phyloP scores from a whole-genome alignment of 306 rosid genomes.

The Canavalia gladiata region DNA sequence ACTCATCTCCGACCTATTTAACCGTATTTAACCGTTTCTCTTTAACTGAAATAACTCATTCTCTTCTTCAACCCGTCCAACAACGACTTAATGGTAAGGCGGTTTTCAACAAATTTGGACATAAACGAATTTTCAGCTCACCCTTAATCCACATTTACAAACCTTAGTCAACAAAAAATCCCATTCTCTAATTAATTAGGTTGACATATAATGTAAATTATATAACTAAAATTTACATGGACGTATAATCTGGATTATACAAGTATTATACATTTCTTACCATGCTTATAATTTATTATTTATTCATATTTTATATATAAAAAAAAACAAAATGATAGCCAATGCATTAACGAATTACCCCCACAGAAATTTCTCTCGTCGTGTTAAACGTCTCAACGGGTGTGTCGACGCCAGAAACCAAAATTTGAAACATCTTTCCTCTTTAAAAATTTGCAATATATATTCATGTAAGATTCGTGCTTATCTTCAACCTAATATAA shows the following conservation, averaged over 20 bases:
- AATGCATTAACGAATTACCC: conserved; percentile 15
- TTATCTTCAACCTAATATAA: conserved; percentile 24
- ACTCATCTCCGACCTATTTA: too few relatives aligned
- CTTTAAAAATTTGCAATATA: background rate
- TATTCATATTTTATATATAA: background rate
- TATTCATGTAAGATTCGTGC: background rate
- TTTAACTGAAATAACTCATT: too few relatives aligned
- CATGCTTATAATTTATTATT: background rate
- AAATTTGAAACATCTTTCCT: conserved; percentile 33
- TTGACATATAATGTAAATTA: background rate
- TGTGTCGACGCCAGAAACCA: conserved; percentile 15
- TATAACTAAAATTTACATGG: background rate
- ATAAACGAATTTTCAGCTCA: too few relatives aligned
- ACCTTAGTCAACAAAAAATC: background rate
- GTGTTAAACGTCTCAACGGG: conserved; percentile 36
- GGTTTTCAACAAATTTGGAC: too few relatives aligned
- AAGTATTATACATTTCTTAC: background rate
- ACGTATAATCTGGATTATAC: background rate
- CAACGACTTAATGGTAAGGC: too few relatives aligned
- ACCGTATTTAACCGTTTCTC: too few relatives aligned
- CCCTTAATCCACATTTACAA: background rate
- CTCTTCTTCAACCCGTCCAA: too few relatives aligned
- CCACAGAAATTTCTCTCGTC: conserved; percentile 17
- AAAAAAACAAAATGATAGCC: background rate
- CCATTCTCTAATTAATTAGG: background rate